Evolutionary conservation across 495 filamentous ascomycete genomes (phyloP), one percentile per base, ranked within the genome.

Genomic region (Cercophora newfieldiana): DNA sequence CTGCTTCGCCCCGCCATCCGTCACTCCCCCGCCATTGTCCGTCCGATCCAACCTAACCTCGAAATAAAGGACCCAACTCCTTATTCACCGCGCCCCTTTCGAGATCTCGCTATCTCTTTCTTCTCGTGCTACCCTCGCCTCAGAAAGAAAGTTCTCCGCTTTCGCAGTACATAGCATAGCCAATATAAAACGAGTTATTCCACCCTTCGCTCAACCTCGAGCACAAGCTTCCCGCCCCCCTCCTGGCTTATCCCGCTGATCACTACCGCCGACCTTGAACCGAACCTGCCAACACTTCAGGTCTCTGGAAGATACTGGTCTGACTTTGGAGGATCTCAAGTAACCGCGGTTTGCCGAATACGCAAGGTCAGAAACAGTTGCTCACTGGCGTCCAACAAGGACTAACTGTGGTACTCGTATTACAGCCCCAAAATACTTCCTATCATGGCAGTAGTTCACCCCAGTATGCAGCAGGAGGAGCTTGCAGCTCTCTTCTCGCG

Each of bases 401-500:
- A 61, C 37, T 61, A 69, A 73, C 59, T 48, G n/a, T n/a, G n/a
- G n/a, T n/a, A n/a, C n/a, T 65, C 48, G 28, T 14, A 47, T 48
- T 48, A 24, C 62, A 56, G 69, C 58, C 57, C 62, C 29, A 22
- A 28, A 60, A 29, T 14, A n/a, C 47, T 53, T 31, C 0, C 22
- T 47, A 75, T 7, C 57, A 81, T 80, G 77, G 66, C 74, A 22
- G 69, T 73, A 55, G 48, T 77, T 60, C 78, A 77, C 57, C 66
- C 77, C 71, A 79, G 78, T 62, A 78, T 82, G 71, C 80, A 86
- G 49, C 82, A 88, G 67, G 88, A 92, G 47, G 90, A 91, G 44
- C 87, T 93, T 21, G 79, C 85, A 14, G 75, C 81, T n/a, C 81
- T 92, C 59, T 90, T 93, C 70, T 80, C 85, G 50, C 86, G 83